phyloP scores from a whole-genome alignment of 1,139 yeast genomes.

The Taphrina confusa region DNA sequence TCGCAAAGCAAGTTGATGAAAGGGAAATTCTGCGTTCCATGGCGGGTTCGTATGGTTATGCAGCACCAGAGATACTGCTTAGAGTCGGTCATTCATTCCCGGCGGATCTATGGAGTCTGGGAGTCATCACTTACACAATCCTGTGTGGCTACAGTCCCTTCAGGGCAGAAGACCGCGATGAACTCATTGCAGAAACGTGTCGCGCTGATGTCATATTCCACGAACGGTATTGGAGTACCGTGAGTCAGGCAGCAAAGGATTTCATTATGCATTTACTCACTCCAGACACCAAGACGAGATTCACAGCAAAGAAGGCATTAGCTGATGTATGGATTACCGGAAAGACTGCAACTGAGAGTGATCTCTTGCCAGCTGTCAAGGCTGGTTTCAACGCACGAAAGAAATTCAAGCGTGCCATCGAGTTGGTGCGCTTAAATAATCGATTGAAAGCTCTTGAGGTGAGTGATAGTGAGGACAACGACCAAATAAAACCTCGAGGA shows the following conservation, averaged over 20 bases:
- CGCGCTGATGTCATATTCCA: constrained; percentile 59
- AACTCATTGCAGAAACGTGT: constrained; percentile 43
- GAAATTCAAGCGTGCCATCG: constrained; percentile 84
- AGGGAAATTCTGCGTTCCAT: constrained; percentile 49
- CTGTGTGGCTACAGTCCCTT: constrained; percentile 93
- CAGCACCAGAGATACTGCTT: constrained; percentile 85
- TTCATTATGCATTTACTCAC: constrained; percentile 69
- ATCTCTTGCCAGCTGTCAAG: constrained; percentile 69
- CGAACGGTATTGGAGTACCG: constrained; percentile 79
- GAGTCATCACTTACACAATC: constrained; percentile 85
- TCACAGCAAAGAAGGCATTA: constrained; percentile 65
- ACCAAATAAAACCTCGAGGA: constrained; percentile 17
- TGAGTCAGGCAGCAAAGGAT: constrained; percentile 71
- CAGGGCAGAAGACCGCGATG: constrained; percentile 77
- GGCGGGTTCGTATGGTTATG: constrained; percentile 92
- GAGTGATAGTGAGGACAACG: constrained; percentile 56
- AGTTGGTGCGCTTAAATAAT: constrained; percentile 72
- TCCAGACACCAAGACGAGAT: constrained; percentile 64
- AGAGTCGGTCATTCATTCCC: constrained; percentile 86
- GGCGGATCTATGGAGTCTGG: constrained; percentile 90
- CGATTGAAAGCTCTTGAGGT: constrained; percentile 65
- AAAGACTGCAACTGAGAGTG: constrained; percentile 52
- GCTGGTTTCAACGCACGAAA: constrained; percentile 81
- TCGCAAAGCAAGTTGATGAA: constrained; percentile 72
- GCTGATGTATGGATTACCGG: constrained; percentile 70